Percentiles rank a stretch among this genome's conserved stretches.
Evolutionary conservation across 495 filamentous ascomycete species (phyloP).

Genomic region (Penicillium flavigenum): DNA sequence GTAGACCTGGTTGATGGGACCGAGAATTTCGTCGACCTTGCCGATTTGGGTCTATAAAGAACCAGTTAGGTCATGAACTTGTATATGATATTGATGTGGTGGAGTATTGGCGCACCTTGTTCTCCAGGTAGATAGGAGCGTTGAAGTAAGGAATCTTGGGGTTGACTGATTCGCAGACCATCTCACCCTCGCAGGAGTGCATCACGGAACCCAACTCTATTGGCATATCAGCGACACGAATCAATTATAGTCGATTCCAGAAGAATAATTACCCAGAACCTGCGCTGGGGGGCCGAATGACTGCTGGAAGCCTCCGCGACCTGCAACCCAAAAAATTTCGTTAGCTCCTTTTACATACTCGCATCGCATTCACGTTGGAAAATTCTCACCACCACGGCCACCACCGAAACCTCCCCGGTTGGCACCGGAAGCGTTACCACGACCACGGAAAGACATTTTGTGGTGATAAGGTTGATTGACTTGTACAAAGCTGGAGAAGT

Average conservation of each 20-base stretch:
- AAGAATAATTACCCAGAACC: constrained; percentile 55
- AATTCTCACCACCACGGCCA: constrained; percentile 44
- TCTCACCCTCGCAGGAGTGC: constrained; percentile 93
- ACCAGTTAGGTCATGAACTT: constrained; percentile 22
- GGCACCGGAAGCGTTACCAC: constrained; percentile 47
- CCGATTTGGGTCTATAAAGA: constrained; percentile 53
- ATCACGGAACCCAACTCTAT: constrained; percentile 89
- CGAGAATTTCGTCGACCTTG: constrained; percentile 68
- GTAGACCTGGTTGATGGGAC: constrained; percentile 92
- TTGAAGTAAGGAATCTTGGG: constrained; percentile 98
- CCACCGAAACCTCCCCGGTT: constrained; percentile 51
- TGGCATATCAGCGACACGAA: constrained; percentile 24
- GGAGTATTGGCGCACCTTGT: constrained; percentile 63
- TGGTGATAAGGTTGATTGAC: constrained; percentile 29
- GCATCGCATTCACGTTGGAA: not conserved
- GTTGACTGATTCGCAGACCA: constrained; percentile 91
- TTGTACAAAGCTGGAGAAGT: constrained; percentile 41
- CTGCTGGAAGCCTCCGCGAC: constrained; percentile 62
- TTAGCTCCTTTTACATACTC: constrained; percentile 27
- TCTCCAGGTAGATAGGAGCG: constrained; percentile 96
- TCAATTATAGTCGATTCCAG: constrained; percentile 2
- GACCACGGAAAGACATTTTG: constrained; percentile 57
- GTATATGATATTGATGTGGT: not conserved
- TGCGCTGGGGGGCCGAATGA: constrained; percentile 66
- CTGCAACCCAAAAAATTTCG: constrained; percentile 47